A percentile compares a stretch with the other conserved stretches of the same genome.
These are phyloP conservation scores for Claviceps sp. DNA, from an alignment of 2,329 filamentous ascomycete species.

Conservation along the genomic window DNA sequence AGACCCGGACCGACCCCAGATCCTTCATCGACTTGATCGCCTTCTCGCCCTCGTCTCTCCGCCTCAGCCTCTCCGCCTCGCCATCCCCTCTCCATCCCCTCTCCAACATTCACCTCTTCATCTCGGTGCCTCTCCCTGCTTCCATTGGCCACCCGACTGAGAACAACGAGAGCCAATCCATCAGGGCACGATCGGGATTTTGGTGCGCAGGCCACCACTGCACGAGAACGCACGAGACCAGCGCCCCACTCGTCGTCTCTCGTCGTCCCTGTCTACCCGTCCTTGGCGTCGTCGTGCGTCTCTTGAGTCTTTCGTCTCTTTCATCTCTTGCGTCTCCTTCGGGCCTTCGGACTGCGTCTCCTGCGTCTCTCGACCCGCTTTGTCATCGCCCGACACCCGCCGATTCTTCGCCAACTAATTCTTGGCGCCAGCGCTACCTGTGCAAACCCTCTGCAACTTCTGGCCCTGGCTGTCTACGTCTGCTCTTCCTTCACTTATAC, in stretches of 20 bases:
- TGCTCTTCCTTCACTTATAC: background rate
- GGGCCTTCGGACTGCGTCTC: too few species aligned
- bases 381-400: conserved; percentile 4
- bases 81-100: background rate
- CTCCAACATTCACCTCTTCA: background rate
- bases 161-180: background rate
- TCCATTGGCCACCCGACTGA: background rate
- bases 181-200: background rate
- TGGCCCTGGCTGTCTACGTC: background rate
- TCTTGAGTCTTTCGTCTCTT: too few species aligned
- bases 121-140: background rate
- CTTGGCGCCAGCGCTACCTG: background rate
- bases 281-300: background rate
- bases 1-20: background rate
- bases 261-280: background rate
- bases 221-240: background rate
- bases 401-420: background rate
- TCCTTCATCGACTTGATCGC: background rate
- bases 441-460: background rate
- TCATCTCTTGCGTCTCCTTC: too few species aligned
- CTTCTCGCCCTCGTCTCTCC: too few species aligned
- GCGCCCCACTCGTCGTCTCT: background rate
- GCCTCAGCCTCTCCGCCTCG: background rate
- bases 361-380: background rate
- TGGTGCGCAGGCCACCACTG: background rate